A percentile compares a stretch with the other conserved stretches of the same genome.
These are phyloP conservation scores for Yamadazyma atmosphaerica DNA, from an alignment of 1,139 yeast species.

Conservation along the genomic window DNA sequence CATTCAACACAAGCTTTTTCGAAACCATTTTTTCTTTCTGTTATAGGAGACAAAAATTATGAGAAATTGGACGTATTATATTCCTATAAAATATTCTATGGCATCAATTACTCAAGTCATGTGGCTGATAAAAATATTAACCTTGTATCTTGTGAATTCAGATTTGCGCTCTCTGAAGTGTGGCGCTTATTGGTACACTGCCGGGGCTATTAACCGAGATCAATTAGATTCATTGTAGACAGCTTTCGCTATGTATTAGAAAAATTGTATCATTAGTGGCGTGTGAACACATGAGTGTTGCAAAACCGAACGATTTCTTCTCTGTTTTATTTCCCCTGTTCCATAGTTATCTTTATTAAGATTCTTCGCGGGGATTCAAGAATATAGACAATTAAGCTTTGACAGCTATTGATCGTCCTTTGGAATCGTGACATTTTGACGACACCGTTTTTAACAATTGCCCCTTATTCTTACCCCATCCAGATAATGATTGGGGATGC, in stretches of 20 bases:
- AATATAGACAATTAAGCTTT: not conserved
- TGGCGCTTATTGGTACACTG: not conserved
- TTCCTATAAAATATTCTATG: not conserved
- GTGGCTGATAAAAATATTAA: not conserved
- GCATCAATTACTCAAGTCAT: not conserved
- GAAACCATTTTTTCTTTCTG: not conserved
- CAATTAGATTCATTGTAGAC: not conserved
- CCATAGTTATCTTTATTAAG: not conserved
- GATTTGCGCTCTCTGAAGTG: not conserved
- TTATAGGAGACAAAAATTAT: not conserved
- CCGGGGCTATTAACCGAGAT: not conserved
- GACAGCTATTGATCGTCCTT: not conserved
- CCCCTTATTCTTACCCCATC: too few relatives aligned
- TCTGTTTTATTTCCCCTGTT: not conserved
- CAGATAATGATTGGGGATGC: too few relatives aligned
- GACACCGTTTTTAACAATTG: too few relatives aligned
- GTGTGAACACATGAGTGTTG: not conserved
- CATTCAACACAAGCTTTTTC: conserved; percentile 20
- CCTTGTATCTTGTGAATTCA: not conserved
- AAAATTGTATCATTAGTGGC: not conserved
- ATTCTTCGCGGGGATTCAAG: not conserved
- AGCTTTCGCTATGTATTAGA: not conserved
- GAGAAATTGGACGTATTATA: not conserved
- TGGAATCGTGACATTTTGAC: not conserved
- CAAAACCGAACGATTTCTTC: not conserved